phyloP scores from a whole-genome alignment of 352 stramenopile species.

The Phytophthora cactorum region DNA sequence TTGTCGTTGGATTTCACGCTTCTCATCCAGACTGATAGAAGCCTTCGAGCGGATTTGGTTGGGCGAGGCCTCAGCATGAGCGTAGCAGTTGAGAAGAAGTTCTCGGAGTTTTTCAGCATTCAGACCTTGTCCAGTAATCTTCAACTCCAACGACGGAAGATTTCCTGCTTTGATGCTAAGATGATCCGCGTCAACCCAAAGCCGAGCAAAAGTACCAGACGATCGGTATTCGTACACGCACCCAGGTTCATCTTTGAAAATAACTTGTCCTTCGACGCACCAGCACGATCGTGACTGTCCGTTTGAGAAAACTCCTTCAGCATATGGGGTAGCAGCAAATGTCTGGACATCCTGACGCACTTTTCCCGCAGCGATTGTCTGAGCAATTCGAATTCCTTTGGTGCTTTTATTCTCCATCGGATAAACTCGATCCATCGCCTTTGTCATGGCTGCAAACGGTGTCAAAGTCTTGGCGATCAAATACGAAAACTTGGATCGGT shows the following conservation, averaged over 20 bases:
- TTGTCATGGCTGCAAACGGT: conserved; percentile 52
- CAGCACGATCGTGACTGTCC: conserved; percentile 43
- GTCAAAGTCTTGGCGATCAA: conserved; percentile 52
- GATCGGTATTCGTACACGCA: conserved; percentile 67
- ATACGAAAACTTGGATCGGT: conserved; percentile 62
- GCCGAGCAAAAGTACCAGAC: conserved; percentile 51
- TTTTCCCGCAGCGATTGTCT: conserved; percentile 56
- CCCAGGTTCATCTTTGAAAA: conserved; percentile 52
- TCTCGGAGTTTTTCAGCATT: conserved; percentile 51
- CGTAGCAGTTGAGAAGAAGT: conserved; percentile 68
- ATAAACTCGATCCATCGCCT: conserved; percentile 53
- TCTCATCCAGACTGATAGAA: conserved; percentile 62
- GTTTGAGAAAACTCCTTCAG: conserved; percentile 24
- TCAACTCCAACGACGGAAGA: conserved; percentile 41
- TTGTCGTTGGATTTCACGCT: conserved; percentile 66
- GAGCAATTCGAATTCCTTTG: conserved; percentile 60
- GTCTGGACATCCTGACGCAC: conserved; percentile 25
- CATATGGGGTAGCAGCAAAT: conserved; percentile 9
- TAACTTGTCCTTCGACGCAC: conserved; percentile 62
- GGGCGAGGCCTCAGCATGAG: conserved; percentile 42
- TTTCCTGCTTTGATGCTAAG: conserved; percentile 1
- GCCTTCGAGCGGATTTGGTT: conserved; percentile 48
- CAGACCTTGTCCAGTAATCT: conserved; percentile 54
- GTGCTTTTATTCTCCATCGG: conserved; percentile 37
- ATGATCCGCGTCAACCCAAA: conserved; percentile 31